Evolutionary conservation across 2,329 filamentous ascomycete genomes (phyloP).

Genomic region (Neopestalotiopsis sp.): DNA sequence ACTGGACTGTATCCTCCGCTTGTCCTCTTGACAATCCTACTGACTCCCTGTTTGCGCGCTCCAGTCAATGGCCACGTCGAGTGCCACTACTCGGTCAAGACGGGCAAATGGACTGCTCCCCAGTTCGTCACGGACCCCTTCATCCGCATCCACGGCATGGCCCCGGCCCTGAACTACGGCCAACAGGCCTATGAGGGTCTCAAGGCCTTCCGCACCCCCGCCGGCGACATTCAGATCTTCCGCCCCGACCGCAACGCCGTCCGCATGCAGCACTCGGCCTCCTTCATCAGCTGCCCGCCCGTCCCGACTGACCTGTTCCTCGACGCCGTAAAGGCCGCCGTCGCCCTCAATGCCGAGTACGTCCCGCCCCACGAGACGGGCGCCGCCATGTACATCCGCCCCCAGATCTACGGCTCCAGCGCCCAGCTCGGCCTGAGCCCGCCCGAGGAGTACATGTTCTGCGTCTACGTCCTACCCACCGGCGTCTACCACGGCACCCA

Average conservation of each 20-base stretch:
- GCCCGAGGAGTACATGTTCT: conserved; percentile 91
- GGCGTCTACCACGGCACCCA: conserved; percentile 92
- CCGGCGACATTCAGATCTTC: conserved; percentile 82
- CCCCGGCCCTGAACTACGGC: conserved; percentile 93
- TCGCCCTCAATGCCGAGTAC: conserved; percentile 86
- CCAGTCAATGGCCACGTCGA: conserved; percentile 93
- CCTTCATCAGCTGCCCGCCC: conserved; percentile 81
- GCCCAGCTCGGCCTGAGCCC: conserved; percentile 87
- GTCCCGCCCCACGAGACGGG: conserved; percentile 90
- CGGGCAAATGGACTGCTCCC: conserved; percentile 78
- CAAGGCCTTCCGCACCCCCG: conserved; percentile 87
- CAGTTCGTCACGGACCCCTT: conserved; percentile 83
- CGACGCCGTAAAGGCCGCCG: conserved; percentile 77
- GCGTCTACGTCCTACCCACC: conserved; percentile 88
- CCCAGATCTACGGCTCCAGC: conserved; percentile 84
- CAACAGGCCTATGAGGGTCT: conserved; percentile 99
- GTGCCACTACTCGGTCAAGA: conserved; percentile 78
- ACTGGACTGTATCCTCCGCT: not conserved
- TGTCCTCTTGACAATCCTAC: not conserved
- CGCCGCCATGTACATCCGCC: conserved; percentile 91
- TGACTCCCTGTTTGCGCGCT: not conserved
- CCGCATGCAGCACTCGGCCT: conserved; percentile 84
- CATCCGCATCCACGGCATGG: conserved; percentile 92
- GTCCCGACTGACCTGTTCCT: conserved; percentile 81
- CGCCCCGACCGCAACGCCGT: conserved; percentile 83